phyloP scores from a whole-genome alignment of 371 early-diverging fungal species.

The Dinochytrium kinnereticum region DNA sequence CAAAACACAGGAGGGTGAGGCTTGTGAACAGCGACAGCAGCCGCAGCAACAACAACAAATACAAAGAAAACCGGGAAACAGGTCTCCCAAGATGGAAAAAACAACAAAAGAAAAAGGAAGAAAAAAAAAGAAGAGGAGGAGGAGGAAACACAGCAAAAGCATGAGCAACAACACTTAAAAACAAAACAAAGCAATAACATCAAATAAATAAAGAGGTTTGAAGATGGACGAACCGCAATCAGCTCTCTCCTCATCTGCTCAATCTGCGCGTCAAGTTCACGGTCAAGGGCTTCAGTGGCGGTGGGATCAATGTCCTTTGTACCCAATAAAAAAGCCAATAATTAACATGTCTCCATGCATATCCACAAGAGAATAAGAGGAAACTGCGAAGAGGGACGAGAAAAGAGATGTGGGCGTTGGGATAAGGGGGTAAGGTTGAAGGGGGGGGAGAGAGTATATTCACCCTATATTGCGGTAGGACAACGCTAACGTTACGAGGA shows the following conservation, averaged over 20 bases:
- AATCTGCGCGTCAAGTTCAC: constrained; percentile 2
- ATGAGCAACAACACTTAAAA: too few relatives aligned
- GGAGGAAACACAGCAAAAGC: too few relatives aligned
- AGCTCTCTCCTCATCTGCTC: not conserved
- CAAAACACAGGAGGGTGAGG: too few relatives aligned
- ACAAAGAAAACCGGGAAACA: too few relatives aligned
- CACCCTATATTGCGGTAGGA: constrained; percentile 59
- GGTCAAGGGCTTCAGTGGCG: constrained; percentile 4
- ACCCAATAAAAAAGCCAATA: too few relatives aligned
- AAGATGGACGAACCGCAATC: constrained; percentile 2
- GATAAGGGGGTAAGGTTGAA: not conserved
- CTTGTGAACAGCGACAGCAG: too few relatives aligned
- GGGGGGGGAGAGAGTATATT: not conserved
- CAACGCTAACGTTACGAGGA: constrained; percentile 57
- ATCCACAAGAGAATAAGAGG: too few relatives aligned
- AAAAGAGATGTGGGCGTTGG: not conserved
- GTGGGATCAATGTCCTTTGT: constrained; percentile 1
- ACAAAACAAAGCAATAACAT: too few relatives aligned
- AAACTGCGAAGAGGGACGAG: too few relatives aligned
- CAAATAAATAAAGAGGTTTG: not conserved
- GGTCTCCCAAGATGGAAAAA: too few relatives aligned
- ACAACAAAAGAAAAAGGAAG: not conserved
- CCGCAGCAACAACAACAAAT: too few relatives aligned
- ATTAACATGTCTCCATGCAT: too few relatives aligned
- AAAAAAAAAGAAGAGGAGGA: not conserved